Conservation (phyloP, 129 eudicot species). For the Artemisia tridentata region DNA sequence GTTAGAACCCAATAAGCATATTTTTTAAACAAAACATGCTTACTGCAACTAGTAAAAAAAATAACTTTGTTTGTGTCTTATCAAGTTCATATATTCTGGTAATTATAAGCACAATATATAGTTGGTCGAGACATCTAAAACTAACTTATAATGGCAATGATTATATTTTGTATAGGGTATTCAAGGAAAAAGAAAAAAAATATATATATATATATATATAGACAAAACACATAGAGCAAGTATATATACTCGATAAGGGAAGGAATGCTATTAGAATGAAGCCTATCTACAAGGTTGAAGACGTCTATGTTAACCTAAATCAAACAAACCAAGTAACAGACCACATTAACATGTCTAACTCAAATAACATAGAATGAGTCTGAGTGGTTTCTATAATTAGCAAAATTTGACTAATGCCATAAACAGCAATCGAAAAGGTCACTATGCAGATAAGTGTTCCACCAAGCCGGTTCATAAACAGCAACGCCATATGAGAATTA, state of each 20-base stretch:
- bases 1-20: slow-evolving; percentile 44
- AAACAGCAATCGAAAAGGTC: slow-evolving; percentile 17
- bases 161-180: background rate
- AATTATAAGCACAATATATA: background rate
- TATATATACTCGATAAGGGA: background rate
- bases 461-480: slow-evolving; percentile 13
- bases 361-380: slow-evolving; percentile 8
- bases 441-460: slow-evolving; percentile 6
- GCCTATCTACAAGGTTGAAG: background rate
- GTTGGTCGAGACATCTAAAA: background rate
- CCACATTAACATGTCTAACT: slow-evolving; percentile 9
- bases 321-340: background rate
- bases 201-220: no score
- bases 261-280: background rate
- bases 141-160: background rate
- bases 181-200: background rate
- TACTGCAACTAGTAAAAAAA: background rate
- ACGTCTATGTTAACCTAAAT: background rate
- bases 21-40: slow-evolving; percentile 13
- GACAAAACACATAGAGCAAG: background rate
- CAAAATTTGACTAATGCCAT: slow-evolving; percentile 11
- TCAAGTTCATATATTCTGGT: background rate
- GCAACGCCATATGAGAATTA: background rate
- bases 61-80: background rate
- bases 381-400: slow-evolving; percentile 10